Evolutionary conservation across 805 yeast genomes (phyloP), one percentile per base, ranked within the genome.

Genomic region (Pichia exigua): DNA sequence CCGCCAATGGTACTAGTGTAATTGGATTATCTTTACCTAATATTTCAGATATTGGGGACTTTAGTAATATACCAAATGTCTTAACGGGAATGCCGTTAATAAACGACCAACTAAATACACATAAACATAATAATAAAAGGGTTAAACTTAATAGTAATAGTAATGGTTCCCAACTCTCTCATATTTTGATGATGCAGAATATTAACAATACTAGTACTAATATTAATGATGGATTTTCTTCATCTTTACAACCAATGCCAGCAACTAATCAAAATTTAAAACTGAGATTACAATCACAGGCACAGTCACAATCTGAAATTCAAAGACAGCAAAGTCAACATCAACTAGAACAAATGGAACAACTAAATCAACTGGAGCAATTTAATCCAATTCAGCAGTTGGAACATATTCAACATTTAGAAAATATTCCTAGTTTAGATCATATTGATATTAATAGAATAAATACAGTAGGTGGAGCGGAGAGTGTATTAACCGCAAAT

Each of bases 311-410:
- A 15, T 22, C 15, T 1, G 30, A 42, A 17, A 17, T 43, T 12
- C 59, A 49, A 35, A 18, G 30, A 22, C 53, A 47, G 45, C 53
- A 48, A 17, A 51, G 44, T 28, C 56, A 47, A 26, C 55, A 51
- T n/a, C 60, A 56, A 30, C 26, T 22, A 17, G 57, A 49, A 50
- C 50, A 39, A 46, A 21, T 42, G 30, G 45, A 41, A 12, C 44
- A 30, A 21, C 15, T 42, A 7, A n/a, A 28, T 13, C 45, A 42
- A 22, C 18, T 50, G 5, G 43, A 46, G 18, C 49, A 46, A 27
- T 24, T 50, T 11, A 39, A 24, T 17, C 45, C 22, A 32, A 20
- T 32, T 21, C 39, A 44, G 18, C 46, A 41, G n/a, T 7, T 35
- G 15, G 50, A 38, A 11, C 26, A 35, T 24, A n/a, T 42, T 12